These are phyloP conservation scores for Gaertneriomyces semiglobifer DNA, from an alignment of 192 early-diverging fungal genomes.

Conservation along the genomic window DNA sequence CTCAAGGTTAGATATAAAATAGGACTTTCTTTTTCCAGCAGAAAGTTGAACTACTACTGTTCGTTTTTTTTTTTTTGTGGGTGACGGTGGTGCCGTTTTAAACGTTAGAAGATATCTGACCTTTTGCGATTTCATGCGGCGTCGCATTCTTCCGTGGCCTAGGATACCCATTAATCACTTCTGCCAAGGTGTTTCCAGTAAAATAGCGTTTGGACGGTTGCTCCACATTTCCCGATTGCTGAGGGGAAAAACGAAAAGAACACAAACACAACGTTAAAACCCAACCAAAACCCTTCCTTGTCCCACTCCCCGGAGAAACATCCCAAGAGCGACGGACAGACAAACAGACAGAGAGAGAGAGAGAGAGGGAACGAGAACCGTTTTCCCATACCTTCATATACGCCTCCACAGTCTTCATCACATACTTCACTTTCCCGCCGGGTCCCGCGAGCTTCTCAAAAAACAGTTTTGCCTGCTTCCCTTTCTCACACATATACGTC, in stretches of 20 bases:
- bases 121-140: slow-evolving; percentile 69
- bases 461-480: slow-evolving; percentile 80
- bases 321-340: not conserved
- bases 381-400: slow-evolving; percentile 56
- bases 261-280: not conserved
- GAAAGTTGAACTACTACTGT: not conserved
- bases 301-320: not conserved
- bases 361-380: not conserved
- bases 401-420: slow-evolving; percentile 74
- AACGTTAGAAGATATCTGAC: slow-evolving; percentile 33
- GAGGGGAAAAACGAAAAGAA: slow-evolving; percentile 17
- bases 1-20: too few species aligned
- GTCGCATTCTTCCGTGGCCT: slow-evolving; percentile 65
- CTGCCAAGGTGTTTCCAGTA: slow-evolving; percentile 75
- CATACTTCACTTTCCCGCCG: slow-evolving; percentile 54
- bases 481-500: slow-evolving; percentile 88
- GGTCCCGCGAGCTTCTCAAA: slow-evolving; percentile 66
- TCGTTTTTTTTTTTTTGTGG: not conserved
- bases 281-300: not conserved
- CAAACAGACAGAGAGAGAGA: not conserved
- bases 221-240: slow-evolving; percentile 78
- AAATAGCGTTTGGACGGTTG: slow-evolving; percentile 94
- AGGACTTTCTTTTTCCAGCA: not conserved
- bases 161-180: slow-evolving; percentile 86
- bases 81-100: slow-evolving; percentile 17